Conservation (phyloP, 129 eudicot genomes). For the Heracleum sosnowskyi region DNA sequence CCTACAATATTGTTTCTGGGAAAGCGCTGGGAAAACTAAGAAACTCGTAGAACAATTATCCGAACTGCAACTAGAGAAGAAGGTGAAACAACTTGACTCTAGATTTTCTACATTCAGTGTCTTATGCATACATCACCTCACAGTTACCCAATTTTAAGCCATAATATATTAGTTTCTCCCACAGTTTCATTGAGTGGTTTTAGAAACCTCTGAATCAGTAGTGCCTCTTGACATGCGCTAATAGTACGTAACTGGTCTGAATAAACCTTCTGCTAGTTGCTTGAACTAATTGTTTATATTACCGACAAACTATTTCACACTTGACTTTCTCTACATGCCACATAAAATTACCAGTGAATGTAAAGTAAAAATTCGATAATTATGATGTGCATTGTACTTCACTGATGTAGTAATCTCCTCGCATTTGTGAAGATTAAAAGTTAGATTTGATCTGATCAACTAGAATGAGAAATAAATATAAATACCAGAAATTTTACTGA, state of each 20-base stretch:
- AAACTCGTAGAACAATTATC: neutral
- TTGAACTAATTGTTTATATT: neutral
- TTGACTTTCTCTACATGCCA: neutral
- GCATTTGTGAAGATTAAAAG: neutral
- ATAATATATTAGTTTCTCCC: slow-evolving; percentile 1
- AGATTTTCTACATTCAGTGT: neutral
- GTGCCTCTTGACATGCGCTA: neutral
- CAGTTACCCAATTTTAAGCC: neutral
- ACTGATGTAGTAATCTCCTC: neutral
- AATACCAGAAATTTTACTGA: neutral
- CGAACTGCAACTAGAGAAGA: neutral
- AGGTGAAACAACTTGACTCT: slow-evolving; percentile 2
- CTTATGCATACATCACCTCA: neutral
- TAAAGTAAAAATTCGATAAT: neutral
- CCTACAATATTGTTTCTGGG: neutral
- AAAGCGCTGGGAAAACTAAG: neutral
- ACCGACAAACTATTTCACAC: neutral
- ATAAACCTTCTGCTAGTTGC: slow-evolving; percentile 3
- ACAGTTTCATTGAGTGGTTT: neutral
- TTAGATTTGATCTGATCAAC: too few relatives aligned
- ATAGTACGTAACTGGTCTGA: slow-evolving; percentile 1
- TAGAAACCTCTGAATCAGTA: neutral
- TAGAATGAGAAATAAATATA: too few relatives aligned
- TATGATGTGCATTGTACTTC: neutral
- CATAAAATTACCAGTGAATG: neutral